Evolutionary conservation across 2,329 filamentous ascomycete genomes (phyloP).

Genomic region (Xylariaceae sp.): DNA sequence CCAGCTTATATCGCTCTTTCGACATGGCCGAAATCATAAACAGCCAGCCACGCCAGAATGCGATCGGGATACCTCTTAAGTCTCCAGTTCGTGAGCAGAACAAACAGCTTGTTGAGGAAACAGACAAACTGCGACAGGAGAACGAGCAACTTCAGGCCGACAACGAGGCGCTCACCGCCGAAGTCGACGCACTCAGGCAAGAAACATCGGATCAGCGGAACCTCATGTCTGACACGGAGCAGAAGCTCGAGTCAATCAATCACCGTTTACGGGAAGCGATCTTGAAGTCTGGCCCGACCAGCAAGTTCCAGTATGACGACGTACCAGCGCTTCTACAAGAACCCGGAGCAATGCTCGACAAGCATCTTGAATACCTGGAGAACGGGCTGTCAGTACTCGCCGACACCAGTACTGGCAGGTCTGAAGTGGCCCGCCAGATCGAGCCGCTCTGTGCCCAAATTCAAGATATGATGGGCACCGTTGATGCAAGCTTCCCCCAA

Average conservation of each 20-base stretch:
- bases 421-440: slow-evolving; percentile 50
- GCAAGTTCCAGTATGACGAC: slow-evolving; percentile 41
- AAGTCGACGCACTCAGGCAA: slow-evolving; percentile 34
- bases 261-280: slow-evolving; percentile 61
- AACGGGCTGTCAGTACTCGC: slow-evolving; percentile 57
- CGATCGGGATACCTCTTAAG: slow-evolving; percentile 54
- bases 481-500: slow-evolving; percentile 45
- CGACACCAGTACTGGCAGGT: slow-evolving; percentile 44
- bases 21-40: slow-evolving; percentile 54
- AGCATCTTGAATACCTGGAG: slow-evolving; percentile 67
- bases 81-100: slow-evolving; percentile 51
- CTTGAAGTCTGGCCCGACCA: slow-evolving; percentile 54
- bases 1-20: slow-evolving; percentile 64
- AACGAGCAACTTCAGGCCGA: slow-evolving; percentile 36
- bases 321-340: slow-evolving; percentile 38
- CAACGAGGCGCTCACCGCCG: slow-evolving; percentile 30
- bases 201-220: slow-evolving; percentile 38
- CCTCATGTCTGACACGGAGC: slow-evolving; percentile 57
- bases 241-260: slow-evolving; percentile 63
- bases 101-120: slow-evolving; percentile 44
- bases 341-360: slow-evolving; percentile 43
- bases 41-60: slow-evolving; percentile 33
- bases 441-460: slow-evolving; percentile 60
- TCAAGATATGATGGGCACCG: slow-evolving; percentile 49
- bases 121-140: slow-evolving; percentile 42